These are phyloP conservation scores for Elongisporangium anandrum DNA, from an alignment of 352 stramenopile genomes.

Conservation along the genomic window DNA sequence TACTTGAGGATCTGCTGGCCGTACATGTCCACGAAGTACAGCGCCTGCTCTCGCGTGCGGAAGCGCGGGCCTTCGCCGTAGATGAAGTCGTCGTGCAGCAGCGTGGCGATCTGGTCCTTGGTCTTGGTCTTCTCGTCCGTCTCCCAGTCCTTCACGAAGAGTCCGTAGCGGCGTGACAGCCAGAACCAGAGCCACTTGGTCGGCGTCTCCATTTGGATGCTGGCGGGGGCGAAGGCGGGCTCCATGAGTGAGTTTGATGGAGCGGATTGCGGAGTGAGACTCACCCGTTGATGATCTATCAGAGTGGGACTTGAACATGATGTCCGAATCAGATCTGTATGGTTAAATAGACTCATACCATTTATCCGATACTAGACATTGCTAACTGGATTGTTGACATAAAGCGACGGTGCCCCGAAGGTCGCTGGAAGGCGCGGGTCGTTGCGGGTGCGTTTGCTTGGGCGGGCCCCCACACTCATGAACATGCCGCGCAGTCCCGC, in stretches of 20 bases:
- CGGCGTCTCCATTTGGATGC: not conserved
- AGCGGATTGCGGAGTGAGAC: not conserved
- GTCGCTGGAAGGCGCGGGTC: not conserved
- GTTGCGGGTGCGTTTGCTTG: not conserved
- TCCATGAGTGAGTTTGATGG: not conserved
- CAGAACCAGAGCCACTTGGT: conserved; percentile 21
- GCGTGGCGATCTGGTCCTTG: conserved; percentile 24
- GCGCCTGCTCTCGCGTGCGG: conserved; percentile 38
- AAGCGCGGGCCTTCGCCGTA: conserved; percentile 58
- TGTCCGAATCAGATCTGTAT: too few relatives aligned
- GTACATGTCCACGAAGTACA: conserved; percentile 67
- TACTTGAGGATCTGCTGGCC: conserved; percentile 44
- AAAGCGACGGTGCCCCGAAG: not conserved
- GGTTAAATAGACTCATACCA: too few relatives aligned
- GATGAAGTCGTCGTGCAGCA: conserved; percentile 35
- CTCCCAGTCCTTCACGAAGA: conserved; percentile 6
- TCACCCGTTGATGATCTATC: too few relatives aligned
- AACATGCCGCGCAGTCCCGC: not conserved
- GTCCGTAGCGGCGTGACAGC: conserved; percentile 9
- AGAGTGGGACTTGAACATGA: not conserved
- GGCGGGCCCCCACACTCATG: not conserved
- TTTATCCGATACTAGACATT: not conserved
- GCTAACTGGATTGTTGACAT: not conserved
- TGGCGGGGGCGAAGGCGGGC: not conserved
- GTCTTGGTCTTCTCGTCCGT: not conserved